Percentiles rank a stretch among this genome's conserved stretches.
Evolutionary conservation across 129 eudicot species (phyloP).

Genomic region (Tanacetum coccineum): DNA sequence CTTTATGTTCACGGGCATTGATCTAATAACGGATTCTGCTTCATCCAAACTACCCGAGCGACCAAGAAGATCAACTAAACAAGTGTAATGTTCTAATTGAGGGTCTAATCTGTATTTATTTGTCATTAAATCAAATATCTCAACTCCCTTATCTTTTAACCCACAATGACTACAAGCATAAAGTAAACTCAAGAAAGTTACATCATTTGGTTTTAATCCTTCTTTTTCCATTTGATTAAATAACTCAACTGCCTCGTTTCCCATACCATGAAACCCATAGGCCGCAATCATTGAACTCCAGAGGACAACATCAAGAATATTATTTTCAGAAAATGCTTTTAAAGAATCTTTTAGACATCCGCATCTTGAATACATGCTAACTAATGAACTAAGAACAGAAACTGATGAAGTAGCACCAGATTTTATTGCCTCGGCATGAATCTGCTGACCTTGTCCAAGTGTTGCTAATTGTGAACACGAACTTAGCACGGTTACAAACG

Average conservation of each 20-base stretch:
- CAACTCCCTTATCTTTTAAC: slow-evolving; percentile 68
- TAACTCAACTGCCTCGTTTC: slow-evolving; percentile 56
- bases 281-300: slow-evolving; percentile 81
- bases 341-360: slow-evolving; percentile 73
- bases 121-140: slow-evolving; percentile 50
- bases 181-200: slow-evolving; percentile 80
- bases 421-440: slow-evolving; percentile 76
- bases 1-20: slow-evolving; percentile 55
- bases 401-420: slow-evolving; percentile 46
- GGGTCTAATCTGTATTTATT: slow-evolving; percentile 56
- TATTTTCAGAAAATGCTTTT: slow-evolving; percentile 55
- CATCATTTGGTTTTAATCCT: slow-evolving; percentile 52
- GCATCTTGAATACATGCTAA: slow-evolving; percentile 89
- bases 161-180: slow-evolving; percentile 92
- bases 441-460: slow-evolving; percentile 93
- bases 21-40: slow-evolving; percentile 58
- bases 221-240: slow-evolving; percentile 58
- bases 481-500: slow-evolving; percentile 71
- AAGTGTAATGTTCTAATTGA: slow-evolving; percentile 66
- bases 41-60: slow-evolving; percentile 71
- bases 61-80: slow-evolving; percentile 81
- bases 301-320: slow-evolving; percentile 46
- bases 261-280: slow-evolving; percentile 88
- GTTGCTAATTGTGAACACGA: slow-evolving; percentile 86
- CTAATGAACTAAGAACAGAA: slow-evolving; percentile 58